These are phyloP conservation scores for Graphilbum ipis-grandicollis DNA, from an alignment of 2,329 filamentous ascomycete genomes.

Conservation along the genomic window DNA sequence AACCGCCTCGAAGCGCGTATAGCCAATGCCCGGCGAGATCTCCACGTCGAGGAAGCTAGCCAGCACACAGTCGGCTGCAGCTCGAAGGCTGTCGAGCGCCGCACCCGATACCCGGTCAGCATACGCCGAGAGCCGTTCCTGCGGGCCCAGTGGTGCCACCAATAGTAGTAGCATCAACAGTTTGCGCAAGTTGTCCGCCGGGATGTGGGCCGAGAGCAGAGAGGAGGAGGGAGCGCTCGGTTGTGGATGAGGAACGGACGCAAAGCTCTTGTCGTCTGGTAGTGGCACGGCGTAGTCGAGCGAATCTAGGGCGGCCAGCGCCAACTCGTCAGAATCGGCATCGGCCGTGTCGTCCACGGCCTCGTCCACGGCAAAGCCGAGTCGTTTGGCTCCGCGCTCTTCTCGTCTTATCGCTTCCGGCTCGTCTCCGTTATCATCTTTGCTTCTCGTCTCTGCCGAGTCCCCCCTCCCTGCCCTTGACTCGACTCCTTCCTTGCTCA, in stretches of 20 bases:
- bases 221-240: too few species aligned
- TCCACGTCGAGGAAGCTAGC: slow-evolving; percentile 50
- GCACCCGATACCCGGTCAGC: slow-evolving; percentile 35
- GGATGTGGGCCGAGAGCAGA: slow-evolving; percentile 50
- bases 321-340: slow-evolving; percentile 43
- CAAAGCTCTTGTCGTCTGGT: too few species aligned
- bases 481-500: slow-evolving; percentile 13
- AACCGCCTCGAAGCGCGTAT: slow-evolving; percentile 40
- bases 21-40: slow-evolving; percentile 43
- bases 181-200: slow-evolving; percentile 54
- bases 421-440: slow-evolving; percentile 1
- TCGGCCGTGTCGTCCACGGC: slow-evolving; percentile 23
- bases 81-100: slow-evolving; percentile 39
- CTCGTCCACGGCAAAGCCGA: slow-evolving; percentile 29
- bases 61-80: slow-evolving; percentile 46
- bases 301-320: slow-evolving; percentile 52
- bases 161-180: slow-evolving; percentile 54
- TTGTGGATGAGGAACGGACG: too few species aligned
- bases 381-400: slow-evolving; percentile 5
- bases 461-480: slow-evolving; percentile 2
- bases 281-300: slow-evolving; percentile 20
- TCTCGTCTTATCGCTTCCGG: too few species aligned
- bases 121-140: slow-evolving; percentile 47
- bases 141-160: slow-evolving; percentile 43
- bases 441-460: background rate